Base-by-base conservation (phyloP, 1,284 basidiomycete species). In the Amylostereum areolatum region DNA sequence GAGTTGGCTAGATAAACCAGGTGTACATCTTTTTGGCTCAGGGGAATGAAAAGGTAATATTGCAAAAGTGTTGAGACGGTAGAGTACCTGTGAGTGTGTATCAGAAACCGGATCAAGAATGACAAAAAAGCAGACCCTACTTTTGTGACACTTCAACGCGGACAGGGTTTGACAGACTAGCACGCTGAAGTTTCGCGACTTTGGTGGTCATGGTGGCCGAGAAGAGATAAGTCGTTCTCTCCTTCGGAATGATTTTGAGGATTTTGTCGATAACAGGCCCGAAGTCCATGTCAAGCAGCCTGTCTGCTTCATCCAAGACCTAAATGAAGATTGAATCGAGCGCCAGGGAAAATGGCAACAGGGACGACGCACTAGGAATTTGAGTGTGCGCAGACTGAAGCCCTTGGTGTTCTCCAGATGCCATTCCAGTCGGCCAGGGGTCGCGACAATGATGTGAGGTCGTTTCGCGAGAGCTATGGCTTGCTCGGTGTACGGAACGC, bases 131-230 rank as follows among this genome's bases (percentile, higher is more conserved):
- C 8, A 36, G 31, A 9, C 67, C 85, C 59, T 63, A 93, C 90
- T 97, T 98, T 59, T 89, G 82, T 35, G 85, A 92, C 2, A 97
- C 93, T 68, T 99, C 94, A 5, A 99, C 85, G 55, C 92, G 81
- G n/a, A 97, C 83, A 5, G 97, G 97, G 64, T 97, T 97, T 47
- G 83, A 82, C 60, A 99, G 74, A 74, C 90, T 93, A n/a, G 97
- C 96, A 49, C 97, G 75, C 66, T 99, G 96, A 6, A 99, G 75
- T 68, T 99, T 98, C 27, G 92, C 94, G 8, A 99, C 94, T 69
- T 98, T 99, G 25, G 93, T 97, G 2, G 96, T 97, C 95, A 99
- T 99, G n/a, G 97, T 99, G 1, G 97, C 97, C 11, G 94, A 97
- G 74, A 97, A 99, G 1, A 99, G 79, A 66, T 95, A 98, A 0